phyloP scores from a whole-genome alignment of 2,329 filamentous ascomycete genomes.

The Diaporthe humulicola region DNA sequence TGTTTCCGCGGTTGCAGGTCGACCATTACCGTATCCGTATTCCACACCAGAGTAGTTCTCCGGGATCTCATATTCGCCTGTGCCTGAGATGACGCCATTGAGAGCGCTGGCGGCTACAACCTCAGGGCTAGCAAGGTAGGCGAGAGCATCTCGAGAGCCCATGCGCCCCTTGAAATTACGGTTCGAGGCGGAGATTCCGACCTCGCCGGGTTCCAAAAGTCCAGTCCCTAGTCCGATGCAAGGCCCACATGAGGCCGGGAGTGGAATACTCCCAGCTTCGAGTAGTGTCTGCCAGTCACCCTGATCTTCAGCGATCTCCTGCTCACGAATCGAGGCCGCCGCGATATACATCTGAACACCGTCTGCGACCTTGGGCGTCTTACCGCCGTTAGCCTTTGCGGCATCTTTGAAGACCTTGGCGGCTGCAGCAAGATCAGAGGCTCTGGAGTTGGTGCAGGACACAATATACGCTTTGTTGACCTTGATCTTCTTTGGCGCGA shows the following conservation, averaged over 20 bases:
- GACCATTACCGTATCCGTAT: slow-evolving; percentile 79
- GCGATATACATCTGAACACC: slow-evolving; percentile 91
- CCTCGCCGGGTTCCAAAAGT: slow-evolving; percentile 85
- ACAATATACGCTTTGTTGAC: slow-evolving; percentile 96
- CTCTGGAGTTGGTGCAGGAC: slow-evolving; percentile 90
- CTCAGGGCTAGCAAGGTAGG: slow-evolving; percentile 90
- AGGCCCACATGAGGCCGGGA: slow-evolving; percentile 81
- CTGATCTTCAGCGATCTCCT: slow-evolving; percentile 79
- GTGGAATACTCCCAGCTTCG: slow-evolving; percentile 77
- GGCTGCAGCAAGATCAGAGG: slow-evolving; percentile 84
- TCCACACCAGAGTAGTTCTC: slow-evolving; percentile 76
- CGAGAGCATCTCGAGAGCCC: slow-evolving; percentile 83
- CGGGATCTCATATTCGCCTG: slow-evolving; percentile 82
- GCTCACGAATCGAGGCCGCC: slow-evolving; percentile 84
- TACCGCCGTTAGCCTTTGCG: slow-evolving; percentile 66
- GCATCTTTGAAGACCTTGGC: slow-evolving; percentile 89
- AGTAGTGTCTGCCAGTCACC: slow-evolving; percentile 89
- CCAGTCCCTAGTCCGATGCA: slow-evolving; percentile 88
- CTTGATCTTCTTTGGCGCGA: slow-evolving; percentile 80
- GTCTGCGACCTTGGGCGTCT: slow-evolving; percentile 77
- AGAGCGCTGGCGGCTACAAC: slow-evolving; percentile 93
- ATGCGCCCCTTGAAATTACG: slow-evolving; percentile 94
- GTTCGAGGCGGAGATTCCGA: slow-evolving; percentile 87
- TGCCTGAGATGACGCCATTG: slow-evolving; percentile 77
- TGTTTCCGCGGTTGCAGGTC: slow-evolving; percentile 74